Evolutionary conservation across 164 flowering plant genomes (phyloP), one percentile per base, ranked within the genome.

Genomic region (Aristolochia fimbriata): DNA sequence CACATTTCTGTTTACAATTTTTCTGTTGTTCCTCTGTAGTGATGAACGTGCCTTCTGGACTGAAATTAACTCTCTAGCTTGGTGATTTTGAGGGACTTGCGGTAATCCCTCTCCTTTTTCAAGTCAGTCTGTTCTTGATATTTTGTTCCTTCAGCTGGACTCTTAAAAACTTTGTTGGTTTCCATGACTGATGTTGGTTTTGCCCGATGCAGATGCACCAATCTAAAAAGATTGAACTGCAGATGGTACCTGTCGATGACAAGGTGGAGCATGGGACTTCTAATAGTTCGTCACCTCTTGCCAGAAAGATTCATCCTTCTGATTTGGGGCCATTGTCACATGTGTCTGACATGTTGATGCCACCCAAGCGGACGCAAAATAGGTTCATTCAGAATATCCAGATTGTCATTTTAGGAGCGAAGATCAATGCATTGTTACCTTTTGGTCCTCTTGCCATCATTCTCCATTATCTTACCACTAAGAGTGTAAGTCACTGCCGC

Each of bases 371-470:
- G 62, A 65, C 78, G 47, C 70, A 65, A 15, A 67, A 41, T 62
- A 70, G 75, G 33, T 67, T 71, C 19, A 47, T 77, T 19, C 57
- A 53, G 62, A 86, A 86, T 68, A 64, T 81, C 45, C 74, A 80
- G 66, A 60, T 72, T 60, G 84, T 88, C 60, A 65, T 86, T 46
- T 46, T 85, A 30, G 80, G 68, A 66, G 85, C 87, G 5, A 88
- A 84, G 77, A 84, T 88, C 49, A 86, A 86, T 46, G 60, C 80
- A 15, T 70, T 86, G 66, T 76, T 88, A 43, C 90, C 96, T 56
- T 85, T 85, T 69, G 96, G 92, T 53, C 92, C 88, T 27, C 57
- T 80, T 47, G 96, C 92, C 0, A 78, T 88, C 22, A n/a, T 79
- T 65, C 73, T 85, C 14, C 89, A 84, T 58, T 78, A 85, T 51